Conservation (phyloP, 192 early-diverging fungal genomes). For the Chytriomyces sp. region DNA sequence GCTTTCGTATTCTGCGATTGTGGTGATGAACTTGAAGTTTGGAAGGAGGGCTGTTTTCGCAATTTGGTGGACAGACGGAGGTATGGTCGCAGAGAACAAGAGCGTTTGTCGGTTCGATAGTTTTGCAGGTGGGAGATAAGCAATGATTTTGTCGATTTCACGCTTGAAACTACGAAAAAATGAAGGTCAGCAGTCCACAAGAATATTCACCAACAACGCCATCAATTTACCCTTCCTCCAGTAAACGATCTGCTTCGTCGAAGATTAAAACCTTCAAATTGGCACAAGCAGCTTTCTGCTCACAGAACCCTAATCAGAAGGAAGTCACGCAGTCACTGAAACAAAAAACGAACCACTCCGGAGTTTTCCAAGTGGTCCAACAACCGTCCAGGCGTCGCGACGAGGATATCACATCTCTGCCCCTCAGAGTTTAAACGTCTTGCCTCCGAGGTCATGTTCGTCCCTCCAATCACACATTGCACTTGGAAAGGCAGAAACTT, state of each 20-base stretch:
- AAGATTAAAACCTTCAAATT: slow-evolving; percentile 24
- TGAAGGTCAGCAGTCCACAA: too few relatives aligned
- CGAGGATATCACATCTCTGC: slow-evolving; percentile 79
- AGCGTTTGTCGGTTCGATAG: slow-evolving; percentile 73
- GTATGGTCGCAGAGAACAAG: slow-evolving; percentile 88
- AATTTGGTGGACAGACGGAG: slow-evolving; percentile 49
- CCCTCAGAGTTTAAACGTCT: background rate
- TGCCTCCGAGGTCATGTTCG: slow-evolving; percentile 29
- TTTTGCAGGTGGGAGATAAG: slow-evolving; percentile 51
- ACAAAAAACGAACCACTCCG: background rate
- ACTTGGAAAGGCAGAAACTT: slow-evolving; percentile 67
- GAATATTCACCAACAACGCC: too few relatives aligned
- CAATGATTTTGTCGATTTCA: slow-evolving; percentile 72
- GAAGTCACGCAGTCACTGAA: background rate
- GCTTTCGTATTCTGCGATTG: slow-evolving; percentile 79
- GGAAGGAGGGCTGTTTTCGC: slow-evolving; percentile 67
- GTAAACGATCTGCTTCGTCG: slow-evolving; percentile 47
- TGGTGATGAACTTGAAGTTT: slow-evolving; percentile 74
- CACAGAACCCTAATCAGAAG: background rate
- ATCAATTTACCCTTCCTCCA: slow-evolving; percentile 72
- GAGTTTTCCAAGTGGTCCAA: slow-evolving; percentile 83
- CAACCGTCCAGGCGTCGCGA: slow-evolving; percentile 91
- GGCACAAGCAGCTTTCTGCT: slow-evolving; percentile 5
- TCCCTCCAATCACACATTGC: slow-evolving; percentile 73
- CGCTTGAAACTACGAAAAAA: slow-evolving; percentile 60